phyloP scores from a whole-genome alignment of 2,329 filamentous ascomycete genomes.

The Lachnellula cervina region DNA sequence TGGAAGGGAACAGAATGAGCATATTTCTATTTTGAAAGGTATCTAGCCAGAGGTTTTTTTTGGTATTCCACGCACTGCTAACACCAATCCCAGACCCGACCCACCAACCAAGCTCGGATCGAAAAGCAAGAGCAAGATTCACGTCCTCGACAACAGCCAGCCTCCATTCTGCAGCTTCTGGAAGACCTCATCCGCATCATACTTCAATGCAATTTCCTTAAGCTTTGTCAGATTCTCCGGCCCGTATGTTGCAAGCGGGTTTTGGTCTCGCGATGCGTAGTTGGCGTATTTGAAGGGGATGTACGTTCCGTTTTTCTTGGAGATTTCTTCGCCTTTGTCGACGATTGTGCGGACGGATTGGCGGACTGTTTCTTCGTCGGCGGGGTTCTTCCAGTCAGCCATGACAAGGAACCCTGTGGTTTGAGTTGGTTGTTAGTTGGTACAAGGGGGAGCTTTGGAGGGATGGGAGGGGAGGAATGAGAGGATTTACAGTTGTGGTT shows the following conservation, averaged over 20 bases:
- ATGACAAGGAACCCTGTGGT: background rate
- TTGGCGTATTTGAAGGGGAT: slow-evolving; percentile 1
- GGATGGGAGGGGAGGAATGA: background rate
- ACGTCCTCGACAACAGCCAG: background rate
- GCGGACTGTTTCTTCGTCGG: background rate
- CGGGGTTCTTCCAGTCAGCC: background rate
- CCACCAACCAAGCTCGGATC: too few species aligned
- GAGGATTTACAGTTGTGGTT: background rate
- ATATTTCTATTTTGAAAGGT: too few species aligned
- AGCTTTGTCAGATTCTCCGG: background rate
- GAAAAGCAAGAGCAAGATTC: background rate
- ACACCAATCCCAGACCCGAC: too few species aligned
- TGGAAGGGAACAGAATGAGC: too few species aligned
- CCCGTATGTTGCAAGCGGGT: background rate
- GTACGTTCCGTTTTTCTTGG: background rate
- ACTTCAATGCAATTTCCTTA: background rate
- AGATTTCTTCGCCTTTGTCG: background rate
- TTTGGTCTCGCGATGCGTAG: slow-evolving; percentile 1
- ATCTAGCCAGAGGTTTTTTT: too few species aligned
- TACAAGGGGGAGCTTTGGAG: background rate
- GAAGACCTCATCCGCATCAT: background rate
- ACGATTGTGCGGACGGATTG: background rate
- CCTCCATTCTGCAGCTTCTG: slow-evolving; percentile 1
- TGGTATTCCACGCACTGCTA: too few species aligned
- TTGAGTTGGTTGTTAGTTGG: too few species aligned